These are phyloP conservation scores for Syzygium aqueum DNA, from an alignment of 345 rosid genomes.

Conservation along the genomic window DNA sequence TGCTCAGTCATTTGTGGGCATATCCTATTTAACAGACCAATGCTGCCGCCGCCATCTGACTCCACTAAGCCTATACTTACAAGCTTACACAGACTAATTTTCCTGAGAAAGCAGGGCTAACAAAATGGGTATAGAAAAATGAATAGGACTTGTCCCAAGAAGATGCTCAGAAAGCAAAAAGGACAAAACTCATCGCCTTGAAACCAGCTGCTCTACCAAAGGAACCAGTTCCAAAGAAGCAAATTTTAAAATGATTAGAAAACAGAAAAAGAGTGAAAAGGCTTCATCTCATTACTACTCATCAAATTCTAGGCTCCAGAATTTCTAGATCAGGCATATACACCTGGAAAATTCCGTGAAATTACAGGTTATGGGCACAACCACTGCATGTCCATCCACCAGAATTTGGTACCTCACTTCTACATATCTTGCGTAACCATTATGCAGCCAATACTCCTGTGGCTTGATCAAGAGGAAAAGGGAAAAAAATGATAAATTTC, in stretches of 20 bases:
- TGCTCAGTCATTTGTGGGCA: not conserved
- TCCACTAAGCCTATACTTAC: not conserved
- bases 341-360: not conserved
- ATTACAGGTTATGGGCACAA: not conserved
- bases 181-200: not conserved
- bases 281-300: not conserved
- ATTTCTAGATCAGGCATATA: not conserved
- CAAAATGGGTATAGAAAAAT: not conserved
- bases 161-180: not conserved
- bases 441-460: not conserved
- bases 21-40: not conserved
- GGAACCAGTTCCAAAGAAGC: not conserved
- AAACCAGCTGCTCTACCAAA: not conserved
- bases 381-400: not conserved
- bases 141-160: not conserved
- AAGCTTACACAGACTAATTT: not conserved
- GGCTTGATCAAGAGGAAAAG: not conserved
- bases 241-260: not conserved
- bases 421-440: not conserved
- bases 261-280: not conserved
- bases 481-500: not conserved
- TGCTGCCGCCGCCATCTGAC: not conserved
- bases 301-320: not conserved
- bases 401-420: not conserved
- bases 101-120: not conserved